A percentile compares a stretch with the other conserved stretches of the same genome.
Conservation (phyloP, 768 basidiomycete species). For the Steccherinum ochraceum region DNA sequence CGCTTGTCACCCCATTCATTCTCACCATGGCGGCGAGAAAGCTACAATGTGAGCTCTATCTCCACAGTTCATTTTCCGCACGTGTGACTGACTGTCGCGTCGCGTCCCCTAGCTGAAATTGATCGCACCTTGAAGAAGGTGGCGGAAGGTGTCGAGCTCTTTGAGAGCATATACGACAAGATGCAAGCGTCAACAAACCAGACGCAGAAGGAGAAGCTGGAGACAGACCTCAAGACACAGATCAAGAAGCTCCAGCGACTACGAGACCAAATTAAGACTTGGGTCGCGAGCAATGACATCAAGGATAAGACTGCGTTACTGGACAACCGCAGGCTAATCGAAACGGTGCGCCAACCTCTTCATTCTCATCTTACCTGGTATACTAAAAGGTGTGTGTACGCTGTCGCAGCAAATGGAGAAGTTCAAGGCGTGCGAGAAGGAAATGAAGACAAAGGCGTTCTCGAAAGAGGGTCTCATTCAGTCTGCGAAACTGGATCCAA, state of each 20-base stretch:
- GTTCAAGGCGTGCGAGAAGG: slow-evolving; percentile 99
- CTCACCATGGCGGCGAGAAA: slow-evolving; percentile 81
- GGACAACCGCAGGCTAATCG: slow-evolving; percentile 93
- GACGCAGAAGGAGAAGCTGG: slow-evolving; percentile 98
- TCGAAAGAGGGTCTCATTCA: slow-evolving; percentile 97
- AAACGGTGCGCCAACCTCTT: slow-evolving; percentile 64
- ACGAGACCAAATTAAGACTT: slow-evolving; percentile 88
- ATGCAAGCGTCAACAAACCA: slow-evolving; percentile 95
- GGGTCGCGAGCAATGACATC: slow-evolving; percentile 96
- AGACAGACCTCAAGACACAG: slow-evolving; percentile 93
- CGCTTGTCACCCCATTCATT: slow-evolving; percentile 16
- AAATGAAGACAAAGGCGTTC: slow-evolving; percentile 99
- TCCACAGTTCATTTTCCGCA: background rate
- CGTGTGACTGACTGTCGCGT: background rate
- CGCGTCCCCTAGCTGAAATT: slow-evolving; percentile 75
- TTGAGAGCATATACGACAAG: slow-evolving; percentile 96
- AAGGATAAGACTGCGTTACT: slow-evolving; percentile 93
- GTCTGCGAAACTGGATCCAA: slow-evolving; percentile 91
- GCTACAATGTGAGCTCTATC: slow-evolving; percentile 61
- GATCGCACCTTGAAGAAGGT: slow-evolving; percentile 99
- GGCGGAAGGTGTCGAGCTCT: slow-evolving; percentile 88
- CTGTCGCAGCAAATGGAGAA: slow-evolving; percentile 96
- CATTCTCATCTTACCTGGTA: background rate
- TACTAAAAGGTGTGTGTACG: slow-evolving; percentile 1
- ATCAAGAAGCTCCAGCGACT: slow-evolving; percentile 91